Evolutionary conservation across 2,329 filamentous ascomycete species (phyloP), one percentile per base, ranked within the genome.

Genomic region (Sordariomycetes sp.): DNA sequence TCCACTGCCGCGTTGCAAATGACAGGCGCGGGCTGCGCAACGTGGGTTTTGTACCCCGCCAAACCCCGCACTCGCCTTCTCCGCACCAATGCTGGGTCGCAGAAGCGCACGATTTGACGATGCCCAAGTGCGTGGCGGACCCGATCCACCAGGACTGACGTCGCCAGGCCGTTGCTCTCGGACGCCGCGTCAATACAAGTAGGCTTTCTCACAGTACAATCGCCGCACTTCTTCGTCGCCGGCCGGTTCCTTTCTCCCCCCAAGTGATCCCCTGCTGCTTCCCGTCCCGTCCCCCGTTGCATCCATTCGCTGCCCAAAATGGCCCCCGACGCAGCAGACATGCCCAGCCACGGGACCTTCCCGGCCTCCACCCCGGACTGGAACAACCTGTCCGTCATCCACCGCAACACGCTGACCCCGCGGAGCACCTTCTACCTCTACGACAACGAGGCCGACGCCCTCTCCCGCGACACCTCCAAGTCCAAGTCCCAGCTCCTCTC

Each of bases 371-470:
- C 68, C 5, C 81, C 81, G 0, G 82, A 86, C 65, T 86, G 82
- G 81, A 81, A 76, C 66, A 86, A 86, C 63, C 74, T 84, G 59
- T 65, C 74, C 3, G 72, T 86, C 34, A 72, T 86, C 18, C 83
- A 85, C 65, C 78, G 76, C 62, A 83, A 83, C 62, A 82, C 79
- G 1, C 72, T 86, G 6, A 71, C 79, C 10, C 78, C 81, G 4
- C 76, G 83, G 59, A 77, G 79, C 54, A 73, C 80, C 62, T 86
- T 84, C 65, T 77, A 78, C 65, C 69, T 80, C 28, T 84, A 80
- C 64, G 64, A 73, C 43, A 73, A 66, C 16, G 75, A 79, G 59
- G 64, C 70, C 1, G 75, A 79, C 64, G 81, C 81, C 1, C 67
- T 84, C 14, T 66, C 68, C 20, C 67, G 68, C 48, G 72, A 78